Evolutionary conservation across 495 filamentous ascomycete species (phyloP), one percentile per base, ranked within the genome.

Genomic region (Lineolata rhizophorae): DNA sequence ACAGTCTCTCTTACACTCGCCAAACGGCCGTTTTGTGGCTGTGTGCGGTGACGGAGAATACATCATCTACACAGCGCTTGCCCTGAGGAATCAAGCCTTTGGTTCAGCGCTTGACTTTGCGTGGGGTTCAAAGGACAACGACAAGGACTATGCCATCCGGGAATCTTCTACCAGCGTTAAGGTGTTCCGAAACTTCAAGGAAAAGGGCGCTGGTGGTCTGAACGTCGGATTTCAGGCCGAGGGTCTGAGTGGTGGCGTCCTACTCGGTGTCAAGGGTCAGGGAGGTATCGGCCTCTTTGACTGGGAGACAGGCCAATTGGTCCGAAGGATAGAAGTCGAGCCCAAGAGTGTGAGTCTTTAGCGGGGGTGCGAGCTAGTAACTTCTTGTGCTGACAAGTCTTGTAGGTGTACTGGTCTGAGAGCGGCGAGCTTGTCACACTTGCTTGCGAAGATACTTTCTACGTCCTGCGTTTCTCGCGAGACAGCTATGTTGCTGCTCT

Each of bases 1-100:
- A 0, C 84, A 94, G 47, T 84, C 77, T 0, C 64, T 99, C 17
- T 62, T 78, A 10, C 87, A 99, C 53, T 93, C 83, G n/a, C 76
- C 87, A 2, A 99, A 99, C 45, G 87, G 90, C 27, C 75, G 90
- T 11, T 99, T 95, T 37, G 87, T 95, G 16, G 83, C 90, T 5
- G 78, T 95, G 17, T 95, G 87, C 44, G 87, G 87, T 29, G 87
- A 99, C 45, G 87, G 87, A 19, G 87, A 99, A 47, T 94, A 92
- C 51, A 95, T 94, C 44, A 85, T 95, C 42, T 97, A 97, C 57
- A 99, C 87, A 10, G 83, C 87, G 37, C 65, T 95, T 29, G 87
- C 87, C 5, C 92, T 90, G 70, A 71, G 87, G 47, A 95, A 99
- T 56, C 93, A 94, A 59, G 81, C 82, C 5, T 99, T 95, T 46